These are phyloP conservation scores for Geosmithia putterillii DNA, from an alignment of 2,329 filamentous ascomycete genomes.

Conservation along the genomic window DNA sequence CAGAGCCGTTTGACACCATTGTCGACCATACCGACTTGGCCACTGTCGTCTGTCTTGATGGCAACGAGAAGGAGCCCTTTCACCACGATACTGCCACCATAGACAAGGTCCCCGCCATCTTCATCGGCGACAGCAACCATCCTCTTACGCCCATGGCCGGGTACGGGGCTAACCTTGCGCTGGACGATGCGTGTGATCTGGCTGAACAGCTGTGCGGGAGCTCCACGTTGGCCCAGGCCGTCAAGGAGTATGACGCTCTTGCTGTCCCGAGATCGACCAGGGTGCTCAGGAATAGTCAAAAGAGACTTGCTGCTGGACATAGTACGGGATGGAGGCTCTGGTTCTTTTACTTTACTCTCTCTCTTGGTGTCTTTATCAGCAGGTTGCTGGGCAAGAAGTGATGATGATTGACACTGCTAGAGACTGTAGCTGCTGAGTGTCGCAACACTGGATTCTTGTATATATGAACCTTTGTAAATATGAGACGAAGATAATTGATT, in stretches of 20 bases:
- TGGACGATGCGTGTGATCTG: constrained; percentile 33
- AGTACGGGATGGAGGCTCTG: constrained; percentile 10
- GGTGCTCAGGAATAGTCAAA: constrained; percentile 11
- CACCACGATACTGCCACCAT: constrained; percentile 15
- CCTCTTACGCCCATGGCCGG: constrained; percentile 36
- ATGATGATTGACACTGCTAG: neutral
- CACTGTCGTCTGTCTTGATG: constrained; percentile 24
- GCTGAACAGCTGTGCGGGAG: constrained; percentile 22
- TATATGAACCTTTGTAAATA: too few relatives aligned
- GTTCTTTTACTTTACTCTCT: constrained; percentile 9
- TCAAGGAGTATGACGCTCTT: constrained; percentile 20
- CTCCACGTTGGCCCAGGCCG: constrained; percentile 11
- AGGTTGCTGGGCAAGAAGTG: neutral
- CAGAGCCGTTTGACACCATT: constrained; percentile 25
- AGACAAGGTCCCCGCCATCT: constrained; percentile 18
- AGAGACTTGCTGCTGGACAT: constrained; percentile 10
- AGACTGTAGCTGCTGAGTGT: neutral
- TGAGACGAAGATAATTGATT: too few relatives aligned
- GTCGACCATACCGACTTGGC: constrained; percentile 23
- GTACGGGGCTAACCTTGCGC: constrained; percentile 32
- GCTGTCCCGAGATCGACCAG: constrained; percentile 19
- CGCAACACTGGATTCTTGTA: neutral
- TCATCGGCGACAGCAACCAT: constrained; percentile 38
- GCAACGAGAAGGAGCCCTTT: constrained; percentile 31
- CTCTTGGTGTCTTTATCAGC: constrained; percentile 7